Conservation (phyloP, 331 rosid species). For the Acacia pycnantha region DNA sequence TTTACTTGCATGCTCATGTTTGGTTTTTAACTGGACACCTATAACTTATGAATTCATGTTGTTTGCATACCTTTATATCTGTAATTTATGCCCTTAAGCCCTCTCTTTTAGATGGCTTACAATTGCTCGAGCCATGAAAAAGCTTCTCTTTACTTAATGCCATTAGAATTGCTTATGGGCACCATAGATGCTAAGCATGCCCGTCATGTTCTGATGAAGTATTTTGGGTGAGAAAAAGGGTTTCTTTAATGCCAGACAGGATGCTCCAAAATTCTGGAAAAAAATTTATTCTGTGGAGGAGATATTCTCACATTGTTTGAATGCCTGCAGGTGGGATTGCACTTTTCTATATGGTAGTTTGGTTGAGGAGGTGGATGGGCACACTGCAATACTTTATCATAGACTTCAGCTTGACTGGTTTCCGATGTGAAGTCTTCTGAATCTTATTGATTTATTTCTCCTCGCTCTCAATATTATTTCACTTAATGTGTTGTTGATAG, state of each 20-base stretch:
- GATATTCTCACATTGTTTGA: constrained; percentile 22
- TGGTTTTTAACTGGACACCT: neutral
- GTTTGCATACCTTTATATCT: neutral
- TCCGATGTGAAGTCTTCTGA: constrained; percentile 57
- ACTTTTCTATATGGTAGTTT: constrained; percentile 87
- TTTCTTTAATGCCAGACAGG: neutral
- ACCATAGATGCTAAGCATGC: neutral
- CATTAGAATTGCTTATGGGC: constrained; percentile 2
- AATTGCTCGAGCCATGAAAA: constrained; percentile 7
- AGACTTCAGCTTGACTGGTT: constrained; percentile 98
- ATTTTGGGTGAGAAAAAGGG: neutral
- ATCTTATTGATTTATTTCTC: constrained; percentile 7
- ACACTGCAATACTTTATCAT: constrained; percentile 94
- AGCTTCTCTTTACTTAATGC: neutral
- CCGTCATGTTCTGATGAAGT: constrained; percentile 13
- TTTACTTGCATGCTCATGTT: neutral
- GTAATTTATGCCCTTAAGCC: neutral
- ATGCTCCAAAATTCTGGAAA: constrained; percentile 21
- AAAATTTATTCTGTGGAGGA: neutral
- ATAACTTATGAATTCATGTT: neutral
- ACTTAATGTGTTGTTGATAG: neutral
- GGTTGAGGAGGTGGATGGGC: constrained; percentile 99
- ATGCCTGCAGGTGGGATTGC: constrained; percentile 93
- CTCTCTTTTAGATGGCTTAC: neutral
- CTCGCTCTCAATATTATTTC: neutral